A percentile compares a stretch with the other conserved stretches of the same genome.
Conservation (phyloP, 2,329 filamentous ascomycete genomes). For the Fusarium albidum region DNA sequence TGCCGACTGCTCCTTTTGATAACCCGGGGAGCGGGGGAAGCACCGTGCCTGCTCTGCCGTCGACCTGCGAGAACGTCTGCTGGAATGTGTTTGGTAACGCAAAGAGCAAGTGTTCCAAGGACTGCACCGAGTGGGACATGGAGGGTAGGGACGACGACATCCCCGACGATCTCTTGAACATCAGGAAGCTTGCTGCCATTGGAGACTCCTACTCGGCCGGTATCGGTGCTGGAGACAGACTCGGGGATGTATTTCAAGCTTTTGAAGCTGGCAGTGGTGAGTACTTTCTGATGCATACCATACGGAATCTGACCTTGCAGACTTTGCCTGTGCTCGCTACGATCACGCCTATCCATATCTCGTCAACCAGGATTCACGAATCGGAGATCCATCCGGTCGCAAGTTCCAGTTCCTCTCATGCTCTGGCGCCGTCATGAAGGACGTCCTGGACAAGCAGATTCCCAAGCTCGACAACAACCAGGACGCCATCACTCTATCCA, state of each 20-base stretch:
- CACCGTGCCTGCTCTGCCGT: too few species aligned
- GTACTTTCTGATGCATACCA: background rate
- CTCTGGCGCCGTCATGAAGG: conserved; percentile 10
- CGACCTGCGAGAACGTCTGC: too few species aligned
- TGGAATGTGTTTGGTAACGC: too few species aligned
- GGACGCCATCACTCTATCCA: conserved; percentile 8
- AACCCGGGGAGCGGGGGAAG: too few species aligned
- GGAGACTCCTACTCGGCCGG: conserved; percentile 28
- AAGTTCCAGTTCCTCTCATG: conserved; percentile 12
- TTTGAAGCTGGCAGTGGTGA: too few species aligned
- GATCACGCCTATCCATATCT: conserved; percentile 19
- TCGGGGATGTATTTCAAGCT: too few species aligned
- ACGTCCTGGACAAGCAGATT: conserved; percentile 7
- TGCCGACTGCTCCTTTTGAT: too few species aligned
- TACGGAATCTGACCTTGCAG: too few species aligned
- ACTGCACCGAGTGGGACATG: too few species aligned
- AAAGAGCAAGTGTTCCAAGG: too few species aligned
- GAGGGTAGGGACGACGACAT: too few species aligned
- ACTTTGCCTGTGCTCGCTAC: too few species aligned
- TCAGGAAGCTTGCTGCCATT: conserved; percentile 14
- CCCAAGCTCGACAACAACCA: background rate
- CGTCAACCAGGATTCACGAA: background rate
- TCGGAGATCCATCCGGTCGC: conserved; percentile 1
- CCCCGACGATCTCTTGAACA: background rate
- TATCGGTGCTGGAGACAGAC: conserved; percentile 21